Conservation (phyloP, 2,329 filamentous ascomycete species). For the Coniochaeta ligniaria region DNA sequence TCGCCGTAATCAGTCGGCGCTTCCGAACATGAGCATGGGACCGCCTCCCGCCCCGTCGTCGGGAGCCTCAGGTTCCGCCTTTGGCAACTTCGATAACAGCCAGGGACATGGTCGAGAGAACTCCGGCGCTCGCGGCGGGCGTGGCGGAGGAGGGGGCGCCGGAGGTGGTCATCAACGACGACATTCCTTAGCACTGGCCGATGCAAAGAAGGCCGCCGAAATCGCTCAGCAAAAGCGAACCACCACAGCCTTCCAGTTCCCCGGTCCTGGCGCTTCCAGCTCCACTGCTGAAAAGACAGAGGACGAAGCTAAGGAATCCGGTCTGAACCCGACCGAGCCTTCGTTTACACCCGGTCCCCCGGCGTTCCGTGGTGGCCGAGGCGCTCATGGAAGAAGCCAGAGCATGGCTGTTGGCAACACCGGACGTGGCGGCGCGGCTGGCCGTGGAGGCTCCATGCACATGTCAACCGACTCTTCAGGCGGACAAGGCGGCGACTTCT, state of each 20-base stretch:
- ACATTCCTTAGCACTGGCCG: slow-evolving; percentile 88
- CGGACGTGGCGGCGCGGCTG: slow-evolving; percentile 59
- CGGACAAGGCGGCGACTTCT: slow-evolving; percentile 51
- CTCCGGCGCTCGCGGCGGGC: slow-evolving; percentile 60
- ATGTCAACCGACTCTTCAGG: slow-evolving; percentile 45
- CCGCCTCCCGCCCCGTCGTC: slow-evolving; percentile 87
- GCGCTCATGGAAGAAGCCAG: slow-evolving; percentile 71
- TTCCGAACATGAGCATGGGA: slow-evolving; percentile 87
- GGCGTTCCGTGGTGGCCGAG: slow-evolving; percentile 45
- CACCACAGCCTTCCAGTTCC: slow-evolving; percentile 91
- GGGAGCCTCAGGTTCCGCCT: slow-evolving; percentile 70
- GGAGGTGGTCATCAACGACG: slow-evolving; percentile 81
- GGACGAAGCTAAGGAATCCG: slow-evolving; percentile 36
- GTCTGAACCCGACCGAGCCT: slow-evolving; percentile 27
- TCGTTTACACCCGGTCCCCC: slow-evolving; percentile 29
- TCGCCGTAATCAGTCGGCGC: slow-evolving; percentile 94
- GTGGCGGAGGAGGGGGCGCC: slow-evolving; percentile 61
- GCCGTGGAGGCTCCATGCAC: slow-evolving; percentile 51
- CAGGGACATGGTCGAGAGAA: slow-evolving; percentile 58
- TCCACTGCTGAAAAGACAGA: slow-evolving; percentile 51
- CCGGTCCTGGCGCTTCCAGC: slow-evolving; percentile 61
- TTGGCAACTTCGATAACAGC: slow-evolving; percentile 70
- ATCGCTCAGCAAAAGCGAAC: slow-evolving; percentile 94
- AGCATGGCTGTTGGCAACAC: slow-evolving; percentile 75
- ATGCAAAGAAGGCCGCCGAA: slow-evolving; percentile 96